phyloP scores from a whole-genome alignment of 1,284 basidiomycete species.

The Boletellus deceptivus region DNA sequence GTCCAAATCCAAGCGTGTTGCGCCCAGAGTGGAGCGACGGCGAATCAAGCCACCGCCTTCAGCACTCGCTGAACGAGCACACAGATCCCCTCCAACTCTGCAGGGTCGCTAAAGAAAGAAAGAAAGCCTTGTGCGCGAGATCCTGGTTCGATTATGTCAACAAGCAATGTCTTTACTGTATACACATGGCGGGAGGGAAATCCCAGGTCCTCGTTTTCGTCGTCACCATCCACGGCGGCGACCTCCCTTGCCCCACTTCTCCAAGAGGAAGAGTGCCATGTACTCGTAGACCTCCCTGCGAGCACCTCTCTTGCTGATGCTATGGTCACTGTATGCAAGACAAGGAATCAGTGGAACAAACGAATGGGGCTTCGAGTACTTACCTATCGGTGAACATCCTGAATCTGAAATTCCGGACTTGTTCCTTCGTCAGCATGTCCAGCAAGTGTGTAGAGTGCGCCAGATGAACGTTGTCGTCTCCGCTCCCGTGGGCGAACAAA shows the following conservation, averaged over 20 bases:
- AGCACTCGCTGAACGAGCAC: not conserved
- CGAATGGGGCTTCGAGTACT: conserved; percentile 22
- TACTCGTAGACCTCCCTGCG: conserved; percentile 85
- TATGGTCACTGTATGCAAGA: conserved; percentile 62
- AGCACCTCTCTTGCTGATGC: conserved; percentile 71
- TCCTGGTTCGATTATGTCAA: conserved; percentile 6
- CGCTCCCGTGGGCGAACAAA: conserved; percentile 88
- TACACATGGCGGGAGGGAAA: conserved; percentile 5
- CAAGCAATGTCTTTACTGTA: conserved; percentile 2
- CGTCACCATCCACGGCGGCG: conserved; percentile 53
- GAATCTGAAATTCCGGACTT: conserved; percentile 82
- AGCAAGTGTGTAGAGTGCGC: conserved; percentile 87
- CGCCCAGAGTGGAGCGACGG: no score
- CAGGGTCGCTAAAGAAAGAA: not conserved
- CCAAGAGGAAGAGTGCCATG: conserved; percentile 79
- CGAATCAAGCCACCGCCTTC: no score
- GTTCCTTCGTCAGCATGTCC: conserved; percentile 83
- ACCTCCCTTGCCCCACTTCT: conserved; percentile 90
- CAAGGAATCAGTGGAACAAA: conserved; percentile 8
- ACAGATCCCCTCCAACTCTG: not conserved
- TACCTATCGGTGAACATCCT: conserved; percentile 96
- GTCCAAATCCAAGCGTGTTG: no score
- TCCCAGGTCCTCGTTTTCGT: not conserved
- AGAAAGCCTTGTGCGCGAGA: conserved; percentile 2
- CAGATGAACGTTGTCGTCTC: conserved; percentile 94